A percentile compares a stretch with the other conserved stretches of the same genome.
phyloP scores from a whole-genome alignment of 257 asterid genomes.

The Solanum appendiculatum region DNA sequence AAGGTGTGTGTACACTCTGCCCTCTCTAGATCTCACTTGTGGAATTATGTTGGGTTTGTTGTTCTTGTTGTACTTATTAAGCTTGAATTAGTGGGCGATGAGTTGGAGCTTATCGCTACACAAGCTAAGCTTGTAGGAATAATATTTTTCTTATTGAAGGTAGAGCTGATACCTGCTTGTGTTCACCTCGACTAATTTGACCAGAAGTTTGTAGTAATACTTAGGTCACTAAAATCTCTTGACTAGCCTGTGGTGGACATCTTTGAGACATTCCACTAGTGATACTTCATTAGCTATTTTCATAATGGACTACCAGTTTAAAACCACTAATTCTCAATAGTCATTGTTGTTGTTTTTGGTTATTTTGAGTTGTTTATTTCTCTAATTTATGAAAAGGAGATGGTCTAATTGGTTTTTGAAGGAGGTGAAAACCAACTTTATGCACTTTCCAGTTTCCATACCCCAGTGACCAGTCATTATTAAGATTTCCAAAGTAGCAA shows the following conservation, averaged over 20 bases:
- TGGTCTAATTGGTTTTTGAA: neutral
- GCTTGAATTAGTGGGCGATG: neutral
- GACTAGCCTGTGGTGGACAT: neutral
- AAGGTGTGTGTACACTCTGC: accelerated
- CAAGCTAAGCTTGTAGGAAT: neutral
- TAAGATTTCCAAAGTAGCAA: neutral
- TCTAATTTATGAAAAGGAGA: neutral
- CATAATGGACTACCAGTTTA: neutral
- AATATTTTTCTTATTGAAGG: neutral
- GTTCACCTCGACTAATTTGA: neutral
- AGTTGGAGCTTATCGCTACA: neutral
- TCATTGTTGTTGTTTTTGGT: neutral
- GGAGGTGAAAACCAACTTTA: neutral
- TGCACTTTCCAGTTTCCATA: neutral
- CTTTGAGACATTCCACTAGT: neutral
- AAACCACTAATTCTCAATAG: neutral
- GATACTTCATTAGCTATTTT: neutral
- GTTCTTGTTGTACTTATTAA: neutral
- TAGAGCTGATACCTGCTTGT: neutral
- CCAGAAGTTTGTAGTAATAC: neutral
- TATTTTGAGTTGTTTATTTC: neutral
- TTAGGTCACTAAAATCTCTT: neutral
- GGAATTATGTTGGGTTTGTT: neutral
- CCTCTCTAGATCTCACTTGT: neutral
- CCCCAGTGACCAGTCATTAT: neutral